Base-by-base conservation (phyloP, 495 filamentous ascomycete species). In the Penicillium paradoxum region DNA sequence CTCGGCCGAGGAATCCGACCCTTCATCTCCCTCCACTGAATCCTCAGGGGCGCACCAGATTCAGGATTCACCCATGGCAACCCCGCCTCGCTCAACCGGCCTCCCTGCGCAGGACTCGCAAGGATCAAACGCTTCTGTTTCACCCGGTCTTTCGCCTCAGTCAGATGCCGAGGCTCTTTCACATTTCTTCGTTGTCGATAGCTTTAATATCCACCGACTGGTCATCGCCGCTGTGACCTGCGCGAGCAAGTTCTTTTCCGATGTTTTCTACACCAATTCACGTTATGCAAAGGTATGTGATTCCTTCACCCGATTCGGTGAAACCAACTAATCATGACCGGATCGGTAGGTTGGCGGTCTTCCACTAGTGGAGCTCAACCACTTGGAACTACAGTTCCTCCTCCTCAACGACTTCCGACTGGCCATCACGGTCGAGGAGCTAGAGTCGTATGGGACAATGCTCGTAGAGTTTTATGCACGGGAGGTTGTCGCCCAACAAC, bases 251-350 rank as follows among this genome's bases (percentile, higher is more conserved):
- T 99, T 97, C 78, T 99, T 99, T 69, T 97, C 91, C 3, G 93
- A 99, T 75, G 90, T 97, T 38, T 99, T 99, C 62, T 99, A 97
- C 63, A 99, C 93, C 15, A 99, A 99, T 72, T 97, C 95, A 40
- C 79, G 93, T 81, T 99, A 99, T 68, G 93, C 95, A 55, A 99
- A 97, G 87, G 93, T 96, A 81, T 56, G 77, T 45, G 45, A 37
- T 39, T 47, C 5, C 14, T 7, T 27, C 40, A 11, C 21, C 51
- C 45, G 57, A 25, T 54, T 40, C 14, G 30, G 3, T 30, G 18
- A 34, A 27, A n/a, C 24, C 4, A 6, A 34, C 44, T 49, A 25
- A 55, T 59, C 25, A 15, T 51, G 15, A 39, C 41, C 6, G 36
- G 25, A 1, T 17, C 40, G 38, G 1, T 54, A 99, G 93, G 93